Evolutionary conservation across 2,329 filamentous ascomycete genomes (phyloP).

Genomic region (Arthroderma sp.): DNA sequence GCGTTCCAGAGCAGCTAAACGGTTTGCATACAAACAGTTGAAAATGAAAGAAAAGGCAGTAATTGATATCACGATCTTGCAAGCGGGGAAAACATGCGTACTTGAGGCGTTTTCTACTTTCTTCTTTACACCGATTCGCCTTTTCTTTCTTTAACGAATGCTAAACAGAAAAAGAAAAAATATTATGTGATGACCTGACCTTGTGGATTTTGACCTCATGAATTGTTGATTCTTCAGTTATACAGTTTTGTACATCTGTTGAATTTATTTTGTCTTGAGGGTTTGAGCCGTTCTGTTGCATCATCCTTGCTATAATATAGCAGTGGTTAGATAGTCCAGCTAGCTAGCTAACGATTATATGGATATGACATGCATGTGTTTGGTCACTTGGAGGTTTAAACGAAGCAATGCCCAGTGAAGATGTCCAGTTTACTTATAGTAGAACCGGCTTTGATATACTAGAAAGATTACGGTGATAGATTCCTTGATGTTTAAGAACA

Average conservation of each 20-base stretch:
- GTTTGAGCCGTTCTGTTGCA: too few relatives aligned
- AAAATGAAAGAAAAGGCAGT: not conserved
- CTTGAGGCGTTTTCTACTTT: not conserved
- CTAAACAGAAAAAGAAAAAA: not conserved
- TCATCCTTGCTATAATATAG: too few relatives aligned
- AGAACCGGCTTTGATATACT: too few relatives aligned
- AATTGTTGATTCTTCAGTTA: not conserved
- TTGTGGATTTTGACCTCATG: not conserved
- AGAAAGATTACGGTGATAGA: too few relatives aligned
- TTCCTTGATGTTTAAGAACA: not conserved
- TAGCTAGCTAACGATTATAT: not conserved
- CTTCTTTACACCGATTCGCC: not conserved
- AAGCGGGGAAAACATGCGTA: not conserved
- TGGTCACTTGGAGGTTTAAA: not conserved
- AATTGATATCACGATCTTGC: not conserved
- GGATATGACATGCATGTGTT: not conserved
- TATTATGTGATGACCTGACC: not conserved
- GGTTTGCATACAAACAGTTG: not conserved
- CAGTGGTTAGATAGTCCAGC: not conserved
- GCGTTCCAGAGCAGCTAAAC: slow-evolving; percentile 41
- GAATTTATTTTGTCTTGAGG: too few relatives aligned
- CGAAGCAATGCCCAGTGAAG: too few relatives aligned
- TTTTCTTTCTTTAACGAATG: not conserved
- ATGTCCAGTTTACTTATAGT: too few relatives aligned
- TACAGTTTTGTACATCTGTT: too few relatives aligned